Base-by-base conservation (phyloP, 495 filamentous ascomycete genomes). In the Penicillium simplicissimum region DNA sequence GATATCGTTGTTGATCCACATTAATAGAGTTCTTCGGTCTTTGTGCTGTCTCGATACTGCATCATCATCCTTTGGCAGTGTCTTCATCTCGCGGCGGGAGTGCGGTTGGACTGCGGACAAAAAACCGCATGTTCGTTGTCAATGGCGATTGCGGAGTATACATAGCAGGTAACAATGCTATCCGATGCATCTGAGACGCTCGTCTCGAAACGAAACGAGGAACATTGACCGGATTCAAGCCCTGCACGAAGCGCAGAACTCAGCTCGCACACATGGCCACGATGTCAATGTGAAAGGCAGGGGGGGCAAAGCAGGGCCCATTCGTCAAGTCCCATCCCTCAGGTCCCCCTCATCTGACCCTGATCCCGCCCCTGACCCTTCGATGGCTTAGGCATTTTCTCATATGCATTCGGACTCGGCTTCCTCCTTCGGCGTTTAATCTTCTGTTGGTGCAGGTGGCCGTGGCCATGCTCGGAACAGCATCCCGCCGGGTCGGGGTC, bases 351-450 rank as follows among this genome's bases (percentile, higher is more conserved):
- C 25, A 57, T 19, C 35, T 54, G 28, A 31, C 28, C 28, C 28
- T 31, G 28, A 31, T 4, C 28, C 28, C 6, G 28, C 4, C 4
- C 2, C 4, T 31, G 52, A 34, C 45, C 60, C 47, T 73, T 74
- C 31, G 59, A 69, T 25, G 67, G 52, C 68, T 88, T 91, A 2
- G 94, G 93, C 82, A 92, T 87, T 75, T 90, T 93, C 78, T 98
- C 95, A 74, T 98, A 97, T 0, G 94, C 95, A 78, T 98, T 98
- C 52, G 92, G 91, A 67, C 90, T 94, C 4, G 87, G 85, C 56
- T 82, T 87, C 62, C 88, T 83, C 51, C 74, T 79, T 73, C 78
- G 71, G 68, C 73, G 58, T 79, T 81, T 66, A 64, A 71, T 43
- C 67, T 68, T 47, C 64, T 69, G 55, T 34, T 33, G 21, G 11